phyloP scores from a whole-genome alignment of 192 early-diverging fungal genomes.

The Coemansia sp. region DNA sequence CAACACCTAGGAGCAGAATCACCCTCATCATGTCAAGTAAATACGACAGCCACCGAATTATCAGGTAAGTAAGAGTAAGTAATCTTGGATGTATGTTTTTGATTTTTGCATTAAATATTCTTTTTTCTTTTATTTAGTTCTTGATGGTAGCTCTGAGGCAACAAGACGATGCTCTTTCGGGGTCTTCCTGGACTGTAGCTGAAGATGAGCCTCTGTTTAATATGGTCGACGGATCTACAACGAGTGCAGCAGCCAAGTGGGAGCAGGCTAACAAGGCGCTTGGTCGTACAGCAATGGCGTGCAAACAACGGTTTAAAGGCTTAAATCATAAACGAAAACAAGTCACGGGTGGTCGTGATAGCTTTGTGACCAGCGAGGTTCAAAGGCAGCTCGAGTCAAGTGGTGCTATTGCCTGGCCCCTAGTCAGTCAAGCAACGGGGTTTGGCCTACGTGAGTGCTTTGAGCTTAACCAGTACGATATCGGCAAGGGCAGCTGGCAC shows the following conservation, averaged over 20 bases:
- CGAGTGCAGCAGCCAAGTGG: no score
- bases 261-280: neutral
- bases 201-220: neutral
- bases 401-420: conserved; percentile 6
- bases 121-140: no score
- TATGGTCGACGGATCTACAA: neutral
- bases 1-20: neutral
- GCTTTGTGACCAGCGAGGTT: neutral
- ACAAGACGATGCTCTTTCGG: neutral
- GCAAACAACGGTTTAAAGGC: neutral
- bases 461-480: neutral
- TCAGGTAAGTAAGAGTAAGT: no score
- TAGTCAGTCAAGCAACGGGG: neutral
- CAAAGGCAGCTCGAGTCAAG: neutral
- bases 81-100: no score
- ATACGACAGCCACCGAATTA: neutral
- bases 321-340: neutral
- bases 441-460: conserved; percentile 2
- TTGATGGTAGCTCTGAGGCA: no score
- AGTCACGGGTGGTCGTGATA: neutral
- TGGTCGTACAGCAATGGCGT: neutral
- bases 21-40: neutral
- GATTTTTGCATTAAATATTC: no score
- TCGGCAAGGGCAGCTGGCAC: conserved; percentile 8
- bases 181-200: neutral